Conservation (phyloP, 2,329 filamentous ascomycete genomes). For the Fusarium phyllophilum region DNA sequence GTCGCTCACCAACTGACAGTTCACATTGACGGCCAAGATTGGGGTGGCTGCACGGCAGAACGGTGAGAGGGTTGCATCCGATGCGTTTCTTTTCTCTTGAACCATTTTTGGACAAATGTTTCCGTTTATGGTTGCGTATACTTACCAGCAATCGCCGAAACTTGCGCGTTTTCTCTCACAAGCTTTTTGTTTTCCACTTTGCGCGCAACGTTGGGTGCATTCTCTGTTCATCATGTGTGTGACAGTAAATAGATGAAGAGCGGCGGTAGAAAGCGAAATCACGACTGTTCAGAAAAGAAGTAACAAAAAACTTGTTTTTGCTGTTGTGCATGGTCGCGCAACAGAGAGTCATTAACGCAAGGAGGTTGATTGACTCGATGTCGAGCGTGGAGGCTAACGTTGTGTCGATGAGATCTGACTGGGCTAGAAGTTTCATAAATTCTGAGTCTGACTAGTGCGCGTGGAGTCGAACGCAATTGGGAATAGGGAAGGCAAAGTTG, state of each 20-base stretch:
- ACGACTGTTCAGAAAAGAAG: not conserved
- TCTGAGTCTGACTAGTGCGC: constrained; percentile 34
- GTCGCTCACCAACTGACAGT: constrained; percentile 2
- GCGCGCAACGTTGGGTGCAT: not conserved
- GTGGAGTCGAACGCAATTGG: constrained; percentile 32
- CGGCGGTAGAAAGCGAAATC: not conserved
- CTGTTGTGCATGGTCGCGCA: constrained; percentile 14
- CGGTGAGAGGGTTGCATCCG: constrained; percentile 32
- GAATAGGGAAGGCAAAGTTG: constrained; percentile 13
- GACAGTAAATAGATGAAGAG: constrained; percentile 12
- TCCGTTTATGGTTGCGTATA: constrained; percentile 7
- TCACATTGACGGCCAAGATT: constrained; percentile 12
- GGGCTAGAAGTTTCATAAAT: constrained; percentile 28
- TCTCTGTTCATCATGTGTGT: constrained; percentile 8
- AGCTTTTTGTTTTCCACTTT: not conserved
- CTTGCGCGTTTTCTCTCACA: not conserved
- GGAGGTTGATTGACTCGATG: constrained; percentile 9
- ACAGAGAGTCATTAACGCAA: constrained; percentile 19
- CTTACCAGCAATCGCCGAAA: not conserved
- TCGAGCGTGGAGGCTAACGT: constrained; percentile 8
- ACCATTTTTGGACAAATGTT: constrained; percentile 10
- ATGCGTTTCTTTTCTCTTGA: constrained; percentile 10
- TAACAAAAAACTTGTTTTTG: constrained; percentile 8
- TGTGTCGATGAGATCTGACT: constrained; percentile 14
- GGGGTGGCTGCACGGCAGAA: constrained; percentile 23